Base-by-base conservation (phyloP, 352 stramenopile species). In the Phytophthora melonis region DNA sequence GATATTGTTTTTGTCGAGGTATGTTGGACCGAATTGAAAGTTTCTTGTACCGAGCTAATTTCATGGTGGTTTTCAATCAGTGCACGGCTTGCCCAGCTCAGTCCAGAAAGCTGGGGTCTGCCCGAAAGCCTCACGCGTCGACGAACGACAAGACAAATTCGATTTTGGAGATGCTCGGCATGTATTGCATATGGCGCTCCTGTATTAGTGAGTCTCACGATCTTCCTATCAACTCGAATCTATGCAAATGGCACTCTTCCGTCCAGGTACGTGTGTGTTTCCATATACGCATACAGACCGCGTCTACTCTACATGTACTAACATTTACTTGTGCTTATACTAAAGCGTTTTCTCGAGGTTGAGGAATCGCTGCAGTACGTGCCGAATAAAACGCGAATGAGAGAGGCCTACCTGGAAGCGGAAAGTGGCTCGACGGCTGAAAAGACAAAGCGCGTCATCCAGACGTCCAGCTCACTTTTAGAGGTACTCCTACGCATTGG, bases 101-200 rank as follows among this genome's bases (percentile, higher is more conserved):
- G n/a, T 11, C 54, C 19, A 27, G n/a, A 50, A 39, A 13, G 0
- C 11, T 43, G 4, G 36, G 11, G 10, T 39, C 34, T 41, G 6
- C 60, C 23, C 53, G 19, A 13, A 13, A 72, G 18, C 23, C 53
- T 7, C 25, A 21, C 11, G 18, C 25, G 59, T 52, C 21, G 30
- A 27, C 45, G 23, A 21, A 52, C 45, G 62, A 25, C 30, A 53
- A 58, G 30, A 19, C 21, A 14, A 36, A 62, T 18, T 13, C 53
- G 39, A 8, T 78, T 34, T 43, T 68, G 19, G 60, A 76, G 1
- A 59, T 75, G 11, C 64, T 84, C 23, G 65, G 56, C 0, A 50
- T 49, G 16, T 64, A 39, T 11, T 86, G 79, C 32, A 69, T 59
- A 21, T 86, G 79, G 79, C 77, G 79, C 11, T 83, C 79, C 21